Conservation (phyloP, 495 filamentous ascomycete species). For the Aspergillus olivimuriae region DNA sequence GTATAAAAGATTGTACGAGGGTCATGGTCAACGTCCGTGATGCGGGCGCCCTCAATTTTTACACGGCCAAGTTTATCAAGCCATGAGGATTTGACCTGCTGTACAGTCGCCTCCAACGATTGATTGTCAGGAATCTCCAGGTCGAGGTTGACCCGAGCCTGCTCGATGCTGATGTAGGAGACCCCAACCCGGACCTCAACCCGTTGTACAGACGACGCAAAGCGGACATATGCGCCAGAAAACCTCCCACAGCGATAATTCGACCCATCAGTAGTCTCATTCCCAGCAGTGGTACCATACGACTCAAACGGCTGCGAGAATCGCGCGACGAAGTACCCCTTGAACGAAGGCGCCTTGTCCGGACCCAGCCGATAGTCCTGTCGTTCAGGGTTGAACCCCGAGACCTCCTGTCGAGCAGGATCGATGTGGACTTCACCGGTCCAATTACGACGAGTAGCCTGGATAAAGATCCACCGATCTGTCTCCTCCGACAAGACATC, state of each 20-base stretch:
- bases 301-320: slow-evolving; percentile 18
- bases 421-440: slow-evolving; percentile 21
- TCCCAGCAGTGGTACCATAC: slow-evolving; percentile 14
- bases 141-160: slow-evolving; percentile 20
- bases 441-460: slow-evolving; percentile 23
- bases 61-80: slow-evolving; percentile 22
- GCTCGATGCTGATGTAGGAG: slow-evolving; percentile 22
- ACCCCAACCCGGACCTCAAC: slow-evolving; percentile 22
- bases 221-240: slow-evolving; percentile 20
- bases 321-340: slow-evolving; percentile 21
- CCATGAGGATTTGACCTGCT: slow-evolving; percentile 17
- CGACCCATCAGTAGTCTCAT: background rate
- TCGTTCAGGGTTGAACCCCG: slow-evolving; percentile 22
- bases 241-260: background rate
- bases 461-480: slow-evolving; percentile 19
- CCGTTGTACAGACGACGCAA: slow-evolving; percentile 5
- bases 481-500: background rate
- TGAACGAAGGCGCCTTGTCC: slow-evolving; percentile 18
- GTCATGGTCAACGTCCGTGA: slow-evolving; percentile 16
- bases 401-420: slow-evolving; percentile 10
- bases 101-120: slow-evolving; percentile 15
- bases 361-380: slow-evolving; percentile 25
- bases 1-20: slow-evolving; percentile 21
- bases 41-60: slow-evolving; percentile 16
- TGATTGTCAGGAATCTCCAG: slow-evolving; percentile 13